These are phyloP conservation scores for Dioszegia crocea DNA, from an alignment of 768 basidiomycete species.

Conservation along the genomic window DNA sequence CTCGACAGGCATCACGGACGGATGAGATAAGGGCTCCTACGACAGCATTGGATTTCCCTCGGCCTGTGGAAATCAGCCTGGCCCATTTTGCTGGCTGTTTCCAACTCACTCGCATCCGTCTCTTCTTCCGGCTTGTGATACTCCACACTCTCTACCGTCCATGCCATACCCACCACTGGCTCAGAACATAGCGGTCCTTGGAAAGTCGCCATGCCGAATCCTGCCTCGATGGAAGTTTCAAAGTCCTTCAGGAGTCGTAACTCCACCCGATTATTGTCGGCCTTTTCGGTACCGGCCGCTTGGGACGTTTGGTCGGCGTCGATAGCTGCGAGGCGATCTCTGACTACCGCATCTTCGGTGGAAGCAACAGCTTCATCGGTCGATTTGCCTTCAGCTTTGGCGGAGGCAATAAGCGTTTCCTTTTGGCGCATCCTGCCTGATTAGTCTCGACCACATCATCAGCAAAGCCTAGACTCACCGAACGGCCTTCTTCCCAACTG, in stretches of 20 bases:
- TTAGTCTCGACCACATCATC: not conserved
- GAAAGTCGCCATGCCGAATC: slow-evolving; percentile 90
- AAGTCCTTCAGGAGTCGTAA: slow-evolving; percentile 56
- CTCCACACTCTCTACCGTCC: slow-evolving; percentile 68
- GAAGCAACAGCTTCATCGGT: slow-evolving; percentile 41
- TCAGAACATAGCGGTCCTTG: slow-evolving; percentile 94
- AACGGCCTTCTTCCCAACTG: slow-evolving; percentile 39
- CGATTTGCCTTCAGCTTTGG: slow-evolving; percentile 41
- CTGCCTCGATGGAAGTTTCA: slow-evolving; percentile 78
- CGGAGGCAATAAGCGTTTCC: slow-evolving; percentile 33
- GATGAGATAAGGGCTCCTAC: slow-evolving; percentile 86
- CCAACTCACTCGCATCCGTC: slow-evolving; percentile 52
- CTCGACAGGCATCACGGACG: slow-evolving; percentile 82
- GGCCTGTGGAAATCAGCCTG: slow-evolving; percentile 54
- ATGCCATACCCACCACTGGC: slow-evolving; percentile 88
- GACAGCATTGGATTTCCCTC: slow-evolving; percentile 69
- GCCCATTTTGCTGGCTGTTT: not conserved
- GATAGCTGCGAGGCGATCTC: slow-evolving; percentile 24
- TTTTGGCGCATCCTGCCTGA: slow-evolving; percentile 28
- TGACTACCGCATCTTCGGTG: slow-evolving; percentile 28
- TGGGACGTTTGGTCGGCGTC: not conserved
- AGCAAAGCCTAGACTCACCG: slow-evolving; percentile 33
- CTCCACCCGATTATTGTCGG: slow-evolving; percentile 20
- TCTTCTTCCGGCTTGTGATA: slow-evolving; percentile 66
- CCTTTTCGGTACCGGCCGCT: slow-evolving; percentile 12